Base-by-base conservation (phyloP, 225 moss, liverwort and hornwort species). In the Physcomitrium patens region DNA sequence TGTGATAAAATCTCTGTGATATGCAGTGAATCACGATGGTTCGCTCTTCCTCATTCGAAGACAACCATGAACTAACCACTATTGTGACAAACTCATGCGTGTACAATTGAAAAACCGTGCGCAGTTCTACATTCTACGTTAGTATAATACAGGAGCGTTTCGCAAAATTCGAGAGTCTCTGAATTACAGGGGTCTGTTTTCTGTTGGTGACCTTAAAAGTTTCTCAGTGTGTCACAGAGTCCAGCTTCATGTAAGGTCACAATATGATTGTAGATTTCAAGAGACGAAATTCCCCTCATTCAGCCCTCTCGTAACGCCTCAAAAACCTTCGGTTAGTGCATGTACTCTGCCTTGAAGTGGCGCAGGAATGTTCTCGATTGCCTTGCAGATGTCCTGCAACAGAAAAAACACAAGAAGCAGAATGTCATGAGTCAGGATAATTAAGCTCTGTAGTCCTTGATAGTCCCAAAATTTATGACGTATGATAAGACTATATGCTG, bases 301-400 rank as follows among this genome's bases (percentile, higher is more conserved):
- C 31, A 37, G 7, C 31, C 31, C 31, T 37, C 5, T 7, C 31
- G 31, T 4, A 37, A 37, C 31, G 31, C 31, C 31, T 37, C 53
- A 80, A 60, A 80, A 94, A 15, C 96, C 96, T 67, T 96, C 92
- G 1, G 94, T 85, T 18, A 96, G 71, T n/a, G 91, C 81, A 60
- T 79, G 68, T 57, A 94, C 91, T 76, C 91, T 80, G 62, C 86
- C 89, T 73, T 92, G 84, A 7, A 96, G 82, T 1, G 84, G 77
- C 19, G 86, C 71, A 51, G 94, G 94, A 16, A 96, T 81, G 56
- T 84, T 84, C 28, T 80, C 75, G 7, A 96, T 60, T 18, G 94
- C 92, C 49, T 71, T 87, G 13, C 81, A 79, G 63, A 96, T 92
- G 56, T 74, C 88, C 96, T 96, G 91, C 37, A 44, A 75, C 49